phyloP scores from a whole-genome alignment of 257 asterid species.

The Scutellaria minor region DNA sequence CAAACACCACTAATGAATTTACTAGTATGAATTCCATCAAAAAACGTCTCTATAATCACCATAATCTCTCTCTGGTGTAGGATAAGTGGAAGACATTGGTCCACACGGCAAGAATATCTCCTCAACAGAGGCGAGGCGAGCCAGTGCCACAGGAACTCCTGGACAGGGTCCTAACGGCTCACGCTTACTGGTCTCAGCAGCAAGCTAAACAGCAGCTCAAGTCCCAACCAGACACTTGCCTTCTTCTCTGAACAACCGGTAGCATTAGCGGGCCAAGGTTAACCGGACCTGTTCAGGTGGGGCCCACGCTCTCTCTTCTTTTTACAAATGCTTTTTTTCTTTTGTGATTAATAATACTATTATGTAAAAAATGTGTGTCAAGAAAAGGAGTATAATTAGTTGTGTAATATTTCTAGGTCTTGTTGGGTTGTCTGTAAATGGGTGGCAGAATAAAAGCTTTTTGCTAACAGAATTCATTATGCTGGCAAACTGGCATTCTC shows the following conservation, averaged over 20 bases:
- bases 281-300: not conserved
- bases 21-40: too few relatives aligned
- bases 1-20: too few relatives aligned
- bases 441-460: conserved; percentile 51
- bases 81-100: conserved; percentile 99
- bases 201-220: conserved; percentile 83
- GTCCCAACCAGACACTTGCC: conserved; percentile 66
- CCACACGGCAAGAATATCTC: conserved; percentile 97
- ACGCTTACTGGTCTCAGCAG: conserved; percentile 96
- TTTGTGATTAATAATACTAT: conserved; percentile 37
- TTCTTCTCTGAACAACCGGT: conserved; percentile 51
- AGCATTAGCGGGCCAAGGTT: not conserved
- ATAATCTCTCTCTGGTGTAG: conserved; percentile 40
- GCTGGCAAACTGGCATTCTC: conserved; percentile 36
- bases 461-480: conserved; percentile 32
- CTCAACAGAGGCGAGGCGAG: conserved; percentile 97
- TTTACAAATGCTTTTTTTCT: not conserved
- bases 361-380: conserved; percentile 39
- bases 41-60: too few relatives aligned
- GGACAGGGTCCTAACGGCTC: conserved; percentile 86
- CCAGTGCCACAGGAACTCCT: conserved; percentile 98
- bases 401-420: conserved; percentile 36
- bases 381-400: conserved; percentile 36
- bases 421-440: conserved; percentile 56
- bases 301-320: not conserved